Percentiles rank a stretch among this genome's conserved stretches.
Conservation (phyloP, 331 rosid genomes). For the Stylosanthes scabra region DNA sequence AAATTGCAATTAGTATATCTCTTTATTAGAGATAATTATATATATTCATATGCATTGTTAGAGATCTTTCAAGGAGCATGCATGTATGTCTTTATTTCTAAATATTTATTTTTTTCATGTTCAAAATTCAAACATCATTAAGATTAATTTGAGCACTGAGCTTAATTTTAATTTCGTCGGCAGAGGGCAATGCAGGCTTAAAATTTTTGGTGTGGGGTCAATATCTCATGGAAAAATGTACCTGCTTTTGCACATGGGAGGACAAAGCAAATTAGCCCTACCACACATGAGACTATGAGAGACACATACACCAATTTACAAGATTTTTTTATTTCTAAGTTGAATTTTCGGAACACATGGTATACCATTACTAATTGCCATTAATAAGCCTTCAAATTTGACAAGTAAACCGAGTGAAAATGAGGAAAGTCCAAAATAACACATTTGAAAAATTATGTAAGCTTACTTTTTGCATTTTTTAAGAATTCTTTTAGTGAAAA, state of each 20-base stretch:
- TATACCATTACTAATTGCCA: too few species aligned
- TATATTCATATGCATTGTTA: too few species aligned
- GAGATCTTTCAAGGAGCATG: too few species aligned
- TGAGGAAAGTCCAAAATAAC: not conserved
- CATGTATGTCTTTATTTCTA: too few species aligned
- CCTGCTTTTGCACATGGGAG: slow-evolving; percentile 42
- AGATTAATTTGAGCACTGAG: not conserved
- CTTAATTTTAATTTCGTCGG: slow-evolving; percentile 48
- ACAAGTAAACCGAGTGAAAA: not conserved
- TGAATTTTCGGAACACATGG: slow-evolving; percentile 11
- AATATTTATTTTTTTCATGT: too few species aligned
- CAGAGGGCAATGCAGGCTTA: slow-evolving; percentile 31
- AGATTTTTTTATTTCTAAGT: slow-evolving; percentile 36
- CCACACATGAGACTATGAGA: slow-evolving; percentile 12
- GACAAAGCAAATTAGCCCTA: slow-evolving; percentile 27
- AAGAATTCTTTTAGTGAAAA: too few species aligned
- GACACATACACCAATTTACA: slow-evolving; percentile 8
- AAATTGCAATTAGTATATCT: too few species aligned
- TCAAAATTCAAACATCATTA: too few species aligned
- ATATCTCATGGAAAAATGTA: slow-evolving; percentile 16
- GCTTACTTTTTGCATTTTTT: too few species aligned
- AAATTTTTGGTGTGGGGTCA: slow-evolving; percentile 38
- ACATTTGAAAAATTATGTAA: not conserved
- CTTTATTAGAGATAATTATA: too few species aligned
- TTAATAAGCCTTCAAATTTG: slow-evolving; percentile 4